Conservation (phyloP, 495 filamentous ascomycete species). For the Neurospora africana region DNA sequence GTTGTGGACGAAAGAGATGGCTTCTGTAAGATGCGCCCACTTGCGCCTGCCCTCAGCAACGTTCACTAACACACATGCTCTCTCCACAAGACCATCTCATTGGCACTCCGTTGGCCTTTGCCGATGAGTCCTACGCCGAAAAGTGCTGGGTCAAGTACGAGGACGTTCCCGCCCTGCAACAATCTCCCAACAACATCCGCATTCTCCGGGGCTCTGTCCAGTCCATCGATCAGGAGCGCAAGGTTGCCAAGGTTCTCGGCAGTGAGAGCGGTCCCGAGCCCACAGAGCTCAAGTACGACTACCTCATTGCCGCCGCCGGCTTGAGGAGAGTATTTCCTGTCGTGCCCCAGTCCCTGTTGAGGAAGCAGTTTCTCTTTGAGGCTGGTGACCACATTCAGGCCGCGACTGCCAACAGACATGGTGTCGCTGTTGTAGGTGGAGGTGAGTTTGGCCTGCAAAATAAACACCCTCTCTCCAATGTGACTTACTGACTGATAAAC, state of each 20-base stretch:
- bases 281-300: slow-evolving; percentile 47
- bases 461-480: background rate
- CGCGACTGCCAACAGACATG: slow-evolving; percentile 29
- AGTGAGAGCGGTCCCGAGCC: slow-evolving; percentile 14
- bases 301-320: slow-evolving; percentile 51
- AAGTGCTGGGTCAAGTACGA: slow-evolving; percentile 52
- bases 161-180: slow-evolving; percentile 47
- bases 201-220: slow-evolving; percentile 48
- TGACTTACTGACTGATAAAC: slow-evolving; percentile 3
- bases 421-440: slow-evolving; percentile 50
- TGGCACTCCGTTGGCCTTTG: slow-evolving; percentile 52
- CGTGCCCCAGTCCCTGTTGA: slow-evolving; percentile 45
- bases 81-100: slow-evolving; percentile 44
- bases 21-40: slow-evolving; percentile 43
- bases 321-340: slow-evolving; percentile 51
- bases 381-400: slow-evolving; percentile 33
- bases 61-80: slow-evolving; percentile 1
- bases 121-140: slow-evolving; percentile 41
- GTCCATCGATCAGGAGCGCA: slow-evolving; percentile 39
- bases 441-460: slow-evolving; percentile 13
- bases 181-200: slow-evolving; percentile 31
- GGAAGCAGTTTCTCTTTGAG: slow-evolving; percentile 48
- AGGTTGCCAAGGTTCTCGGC: slow-evolving; percentile 37
- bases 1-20: slow-evolving; percentile 63
- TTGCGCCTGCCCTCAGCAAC: slow-evolving; percentile 2